Percentiles rank a stretch among this genome's conserved stretches.
phyloP scores from a whole-genome alignment of 345 rosid genomes.

The Turnera subulata region DNA sequence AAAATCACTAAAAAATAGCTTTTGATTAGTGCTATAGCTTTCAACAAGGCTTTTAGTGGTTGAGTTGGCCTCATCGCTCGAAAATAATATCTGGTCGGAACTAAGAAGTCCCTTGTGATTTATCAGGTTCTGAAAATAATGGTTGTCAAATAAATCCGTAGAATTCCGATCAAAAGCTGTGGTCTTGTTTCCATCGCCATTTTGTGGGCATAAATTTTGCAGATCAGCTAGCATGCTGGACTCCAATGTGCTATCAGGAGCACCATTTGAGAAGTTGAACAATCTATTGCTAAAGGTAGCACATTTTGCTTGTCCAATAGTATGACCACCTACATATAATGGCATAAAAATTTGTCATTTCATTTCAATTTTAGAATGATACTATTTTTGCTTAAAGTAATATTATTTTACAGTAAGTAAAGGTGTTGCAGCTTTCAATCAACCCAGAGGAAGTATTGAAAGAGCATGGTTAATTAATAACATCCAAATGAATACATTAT shows the following conservation, averaged over 20 bases:
- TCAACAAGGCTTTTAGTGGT: constrained; percentile 16
- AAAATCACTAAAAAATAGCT: constrained; percentile 5
- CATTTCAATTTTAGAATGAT: no score
- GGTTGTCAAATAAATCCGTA: constrained; percentile 23
- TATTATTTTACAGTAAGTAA: no score
- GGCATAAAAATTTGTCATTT: no score
- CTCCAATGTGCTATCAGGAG: constrained; percentile 15
- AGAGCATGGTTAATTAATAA: no score
- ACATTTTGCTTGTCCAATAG: constrained; percentile 25
- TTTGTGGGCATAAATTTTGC: constrained; percentile 12
- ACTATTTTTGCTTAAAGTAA: no score
- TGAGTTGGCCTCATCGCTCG: constrained; percentile 5
- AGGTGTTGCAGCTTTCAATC: no score
- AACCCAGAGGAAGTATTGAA: no score
- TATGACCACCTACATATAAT: constrained; percentile 18
- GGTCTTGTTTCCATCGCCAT: constrained; percentile 15
- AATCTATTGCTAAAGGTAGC: constrained; percentile 25
- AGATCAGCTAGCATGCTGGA: constrained; percentile 8
- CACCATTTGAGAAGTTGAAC: constrained; percentile 22
- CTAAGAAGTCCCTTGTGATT: constrained; percentile 21
- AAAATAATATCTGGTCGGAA: constrained; percentile 22
- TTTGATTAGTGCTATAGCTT: constrained; percentile 8
- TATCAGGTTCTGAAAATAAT: constrained; percentile 21
- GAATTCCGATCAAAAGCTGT: constrained; percentile 23
- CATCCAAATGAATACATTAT: no score